A percentile compares a stretch with the other conserved stretches of the same genome.
Evolutionary conservation across 2,329 filamentous ascomycete species (phyloP).

Genomic region (Byssothecium circinans): DNA sequence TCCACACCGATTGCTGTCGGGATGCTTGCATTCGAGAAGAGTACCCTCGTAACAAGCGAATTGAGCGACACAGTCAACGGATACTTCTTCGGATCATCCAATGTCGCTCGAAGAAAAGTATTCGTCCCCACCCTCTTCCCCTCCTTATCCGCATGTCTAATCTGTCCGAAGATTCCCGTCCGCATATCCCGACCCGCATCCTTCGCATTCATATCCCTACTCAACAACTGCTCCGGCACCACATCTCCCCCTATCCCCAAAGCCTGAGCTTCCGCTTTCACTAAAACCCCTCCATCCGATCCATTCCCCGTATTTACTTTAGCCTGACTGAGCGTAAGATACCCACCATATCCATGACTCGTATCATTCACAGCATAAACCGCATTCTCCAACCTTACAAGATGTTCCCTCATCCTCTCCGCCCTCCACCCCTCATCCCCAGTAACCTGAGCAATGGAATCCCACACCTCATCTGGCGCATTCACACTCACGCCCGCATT

Average conservation of each 20-base stretch:
- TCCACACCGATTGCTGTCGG: constrained; percentile 51
- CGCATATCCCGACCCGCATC: neutral
- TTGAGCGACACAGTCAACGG: constrained; percentile 60
- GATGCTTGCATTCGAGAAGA: constrained; percentile 62
- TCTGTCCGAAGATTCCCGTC: constrained; percentile 1
- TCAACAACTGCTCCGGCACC: neutral
- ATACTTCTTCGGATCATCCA: constrained; percentile 61
- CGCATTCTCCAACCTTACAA: constrained; percentile 22
- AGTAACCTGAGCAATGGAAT: constrained; percentile 59
- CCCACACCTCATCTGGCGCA: constrained; percentile 61
- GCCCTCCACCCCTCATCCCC: constrained; percentile 63
- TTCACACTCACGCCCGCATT: constrained; percentile 62
- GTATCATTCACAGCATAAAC: neutral
- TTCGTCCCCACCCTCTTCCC: constrained; percentile 1
- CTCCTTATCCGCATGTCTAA: constrained; percentile 1
- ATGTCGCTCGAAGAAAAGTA: constrained; percentile 1
- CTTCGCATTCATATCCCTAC: constrained; percentile 3
- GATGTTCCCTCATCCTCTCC: constrained; percentile 61
- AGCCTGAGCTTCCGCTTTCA: neutral
- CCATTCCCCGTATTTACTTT: constrained; percentile 1
- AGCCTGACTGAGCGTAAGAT: constrained; percentile 2
- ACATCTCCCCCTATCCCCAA: neutral
- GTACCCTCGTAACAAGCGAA: constrained; percentile 65
- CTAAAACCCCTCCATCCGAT: constrained; percentile 1
- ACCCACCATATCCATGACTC: constrained; percentile 3